Percentiles rank a stretch among this genome's conserved stretches.
These are phyloP conservation scores for Acacia confusa DNA, from an alignment of 306 rosid genomes.

Conservation along the genomic window DNA sequence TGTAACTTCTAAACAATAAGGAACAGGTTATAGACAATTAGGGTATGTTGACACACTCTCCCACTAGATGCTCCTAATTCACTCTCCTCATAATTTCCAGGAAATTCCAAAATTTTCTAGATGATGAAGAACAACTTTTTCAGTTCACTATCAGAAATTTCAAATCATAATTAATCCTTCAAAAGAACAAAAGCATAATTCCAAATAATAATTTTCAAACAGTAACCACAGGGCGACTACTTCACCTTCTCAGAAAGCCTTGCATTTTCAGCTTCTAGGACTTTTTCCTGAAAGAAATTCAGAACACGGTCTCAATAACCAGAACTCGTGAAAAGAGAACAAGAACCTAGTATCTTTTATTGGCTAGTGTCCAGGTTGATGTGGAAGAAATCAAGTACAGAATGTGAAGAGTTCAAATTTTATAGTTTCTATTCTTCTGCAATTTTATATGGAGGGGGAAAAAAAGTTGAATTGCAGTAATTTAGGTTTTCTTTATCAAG, in stretches of 20 bases:
- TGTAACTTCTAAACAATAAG: background rate
- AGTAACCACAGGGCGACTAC: background rate
- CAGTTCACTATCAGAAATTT: background rate
- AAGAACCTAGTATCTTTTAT: background rate
- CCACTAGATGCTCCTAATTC: background rate
- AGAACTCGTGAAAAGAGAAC: background rate
- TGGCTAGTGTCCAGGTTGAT: background rate
- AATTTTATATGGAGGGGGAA: background rate
- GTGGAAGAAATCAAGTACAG: background rate
- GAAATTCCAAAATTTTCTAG: background rate
- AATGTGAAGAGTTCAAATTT: background rate
- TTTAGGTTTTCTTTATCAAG: background rate
- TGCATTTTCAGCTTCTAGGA: slow-evolving; percentile 9
- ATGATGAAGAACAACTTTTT: background rate
- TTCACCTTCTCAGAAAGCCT: slow-evolving; percentile 12
- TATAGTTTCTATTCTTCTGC: background rate
- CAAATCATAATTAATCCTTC: background rate
- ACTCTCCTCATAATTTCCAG: background rate
- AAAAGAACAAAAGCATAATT: background rate
- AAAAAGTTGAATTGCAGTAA: background rate
- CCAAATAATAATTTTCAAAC: background rate
- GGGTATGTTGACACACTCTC: background rate
- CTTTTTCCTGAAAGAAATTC: slow-evolving; percentile 4
- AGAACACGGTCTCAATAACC: background rate
- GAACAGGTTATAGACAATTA: too few relatives aligned